Evolutionary conservation across 2,329 filamentous ascomycete genomes (phyloP), one percentile per base, ranked within the genome.

Genomic region (Xylaria sp.): DNA sequence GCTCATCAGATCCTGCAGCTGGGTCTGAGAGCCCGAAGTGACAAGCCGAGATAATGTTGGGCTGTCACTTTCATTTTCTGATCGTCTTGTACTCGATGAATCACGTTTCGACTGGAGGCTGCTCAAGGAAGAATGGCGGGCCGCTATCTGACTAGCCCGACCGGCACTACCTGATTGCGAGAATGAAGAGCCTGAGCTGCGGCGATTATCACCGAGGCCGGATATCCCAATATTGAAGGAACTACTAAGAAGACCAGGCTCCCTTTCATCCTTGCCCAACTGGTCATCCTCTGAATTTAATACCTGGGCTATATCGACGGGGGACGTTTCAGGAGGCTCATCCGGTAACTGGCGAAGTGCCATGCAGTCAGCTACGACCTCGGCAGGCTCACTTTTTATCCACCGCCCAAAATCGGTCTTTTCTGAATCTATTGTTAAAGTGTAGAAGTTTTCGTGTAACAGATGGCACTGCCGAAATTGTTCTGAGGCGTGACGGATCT

Each of bases 381-480:
- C 93, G 0, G 92, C 89, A 8, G 92, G 89, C 72, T 94, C 92
- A 73, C 90, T 92, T 74, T 92, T 93, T 75, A 93, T 88, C 91
- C 91, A 96, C 61, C 92, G 89, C 51, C 91, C 90, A 69, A 89
- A 86, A 75, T 96, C 92, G 0, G 86, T 90, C 77, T 94, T 88
- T 78, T 96, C 93, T 1, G 93, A 92, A 71, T 96, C 93, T 57
- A 93, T 86, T 0, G 92, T 95, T 54, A 92, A 85, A 46, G 86
- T 91, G 77, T 93, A 94, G 79, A 96, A 95, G 78, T 94, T 94
- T n/a, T 92, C 91, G 77, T 96, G 93, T 18, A 96, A 81, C 6
- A 93, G 80, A 79, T 96, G 93, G 43, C 88, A 87, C 71, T 89
- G 88, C 46, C 92, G 86, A 78, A 93, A 94, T 23, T 86, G 86